Percentiles rank a stretch among this genome's conserved stretches.
Evolutionary conservation across 176 grass and related monocot species (phyloP).

Genomic region (Zea luxurians): DNA sequence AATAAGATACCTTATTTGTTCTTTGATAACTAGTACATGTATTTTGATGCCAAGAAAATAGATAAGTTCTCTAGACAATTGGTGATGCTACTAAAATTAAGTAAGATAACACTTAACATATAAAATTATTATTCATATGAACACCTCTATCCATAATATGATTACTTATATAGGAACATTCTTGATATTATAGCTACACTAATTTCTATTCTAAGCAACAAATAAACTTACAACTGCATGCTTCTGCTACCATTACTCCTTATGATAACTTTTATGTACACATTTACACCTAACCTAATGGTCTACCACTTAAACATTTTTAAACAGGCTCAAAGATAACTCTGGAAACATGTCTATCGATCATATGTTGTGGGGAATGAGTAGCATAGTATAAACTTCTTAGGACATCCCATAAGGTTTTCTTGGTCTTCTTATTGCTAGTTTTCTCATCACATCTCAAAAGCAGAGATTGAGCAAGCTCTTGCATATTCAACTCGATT

Average conservation of each 20-base stretch:
- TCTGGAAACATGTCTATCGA: slow-evolving; percentile 43
- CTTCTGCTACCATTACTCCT: not conserved
- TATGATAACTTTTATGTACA: not conserved
- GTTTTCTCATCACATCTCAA: not conserved
- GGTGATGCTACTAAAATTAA: too few species aligned
- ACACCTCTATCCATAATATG: not conserved
- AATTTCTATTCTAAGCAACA: not conserved
- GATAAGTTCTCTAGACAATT: too few species aligned
- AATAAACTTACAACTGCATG: not conserved
- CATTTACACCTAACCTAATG: not conserved
- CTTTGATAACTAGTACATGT: not conserved
- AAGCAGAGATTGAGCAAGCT: slow-evolving; percentile 43
- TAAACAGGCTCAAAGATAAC: slow-evolving; percentile 50
- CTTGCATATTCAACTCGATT: slow-evolving; percentile 44
- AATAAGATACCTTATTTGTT: not conserved
- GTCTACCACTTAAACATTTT: not conserved
- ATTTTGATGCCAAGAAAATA: not conserved
- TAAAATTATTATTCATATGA: not conserved
- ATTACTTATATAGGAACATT: not conserved
- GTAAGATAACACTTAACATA: not conserved
- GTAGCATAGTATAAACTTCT: slow-evolving; percentile 54
- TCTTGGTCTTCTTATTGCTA: slow-evolving; percentile 29
- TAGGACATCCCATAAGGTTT: slow-evolving; percentile 47
- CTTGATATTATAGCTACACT: not conserved
- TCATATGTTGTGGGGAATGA: slow-evolving; percentile 28